Percentiles rank a stretch among this genome's conserved stretches.
phyloP scores from a whole-genome alignment of 306 rosid genomes.

The Myrica gale region DNA sequence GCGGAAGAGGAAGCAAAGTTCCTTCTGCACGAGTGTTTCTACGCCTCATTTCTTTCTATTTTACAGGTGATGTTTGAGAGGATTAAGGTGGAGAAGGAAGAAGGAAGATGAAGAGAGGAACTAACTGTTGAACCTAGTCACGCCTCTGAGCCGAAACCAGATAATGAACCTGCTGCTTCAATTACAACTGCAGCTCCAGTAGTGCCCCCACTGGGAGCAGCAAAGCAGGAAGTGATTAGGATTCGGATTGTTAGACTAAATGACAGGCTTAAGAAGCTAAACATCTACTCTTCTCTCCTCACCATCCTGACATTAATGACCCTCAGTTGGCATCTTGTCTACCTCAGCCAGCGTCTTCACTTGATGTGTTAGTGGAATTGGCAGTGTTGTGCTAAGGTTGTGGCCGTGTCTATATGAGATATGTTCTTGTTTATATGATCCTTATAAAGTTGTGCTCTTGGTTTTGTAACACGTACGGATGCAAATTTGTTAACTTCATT shows the following conservation, averaged over 20 bases:
- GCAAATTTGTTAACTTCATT: neutral
- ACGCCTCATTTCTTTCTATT: neutral
- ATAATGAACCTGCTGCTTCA: constrained; percentile 15
- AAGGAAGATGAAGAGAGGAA: constrained; percentile 61
- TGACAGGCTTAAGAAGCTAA: constrained; percentile 61
- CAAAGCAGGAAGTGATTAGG: constrained; percentile 33
- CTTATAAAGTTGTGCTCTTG: neutral
- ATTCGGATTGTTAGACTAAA: constrained; percentile 36
- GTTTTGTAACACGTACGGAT: neutral
- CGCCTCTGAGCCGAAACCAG: constrained; percentile 6
- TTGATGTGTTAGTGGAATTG: neutral
- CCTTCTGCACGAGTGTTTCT: too few relatives aligned
- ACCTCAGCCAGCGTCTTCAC: constrained; percentile 46
- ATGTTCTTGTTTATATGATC: neutral
- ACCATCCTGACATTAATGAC: constrained; percentile 57
- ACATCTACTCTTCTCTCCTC: constrained; percentile 51
- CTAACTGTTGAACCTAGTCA: neutral
- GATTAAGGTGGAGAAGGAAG: constrained; percentile 60
- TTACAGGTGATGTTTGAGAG: constrained; percentile 69
- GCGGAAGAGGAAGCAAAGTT: too few relatives aligned
- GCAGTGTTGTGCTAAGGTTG: too few relatives aligned
- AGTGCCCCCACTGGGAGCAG: constrained; percentile 2
- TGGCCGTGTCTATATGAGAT: too few relatives aligned
- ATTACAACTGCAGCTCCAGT: constrained; percentile 1
- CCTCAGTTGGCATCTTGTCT: constrained; percentile 68